phyloP scores from a whole-genome alignment of 2,329 filamentous ascomycete genomes.

The Exophiala dermatitidis region DNA sequence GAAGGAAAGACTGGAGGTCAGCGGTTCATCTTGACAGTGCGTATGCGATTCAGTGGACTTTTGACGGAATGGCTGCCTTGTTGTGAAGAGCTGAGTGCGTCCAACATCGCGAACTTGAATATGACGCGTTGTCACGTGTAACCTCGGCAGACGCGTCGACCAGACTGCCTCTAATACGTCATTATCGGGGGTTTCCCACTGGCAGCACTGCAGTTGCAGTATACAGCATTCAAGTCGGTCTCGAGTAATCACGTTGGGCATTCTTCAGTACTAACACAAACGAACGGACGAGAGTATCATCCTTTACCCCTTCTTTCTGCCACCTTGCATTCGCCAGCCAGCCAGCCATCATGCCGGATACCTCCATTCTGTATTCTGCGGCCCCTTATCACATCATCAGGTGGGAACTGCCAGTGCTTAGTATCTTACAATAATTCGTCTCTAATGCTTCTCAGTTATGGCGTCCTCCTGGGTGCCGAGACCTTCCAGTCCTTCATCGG shows the following conservation, averaged over 20 bases:
- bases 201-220: no score
- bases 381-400: slow-evolving; percentile 71
- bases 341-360: slow-evolving; percentile 31
- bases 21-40: not conserved
- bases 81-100: not conserved
- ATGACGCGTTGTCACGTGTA: not conserved
- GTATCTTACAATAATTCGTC: not conserved
- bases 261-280: not conserved
- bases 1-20: no score
- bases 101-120: not conserved
- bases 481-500: slow-evolving; percentile 69
- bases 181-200: no score
- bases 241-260: no score
- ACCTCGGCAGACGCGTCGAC: no score
- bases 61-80: not conserved
- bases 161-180: no score
- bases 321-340: not conserved
- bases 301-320: not conserved
- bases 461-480: slow-evolving; percentile 75
- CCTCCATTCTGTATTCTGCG: slow-evolving; percentile 52
- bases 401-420: slow-evolving; percentile 34
- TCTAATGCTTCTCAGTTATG: slow-evolving; percentile 55
- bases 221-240: no score
- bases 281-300: not conserved
- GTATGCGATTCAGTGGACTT: not conserved